These are phyloP conservation scores for Aspergillus panamensis DNA, from an alignment of 495 filamentous ascomycete genomes.

Conservation along the genomic window DNA sequence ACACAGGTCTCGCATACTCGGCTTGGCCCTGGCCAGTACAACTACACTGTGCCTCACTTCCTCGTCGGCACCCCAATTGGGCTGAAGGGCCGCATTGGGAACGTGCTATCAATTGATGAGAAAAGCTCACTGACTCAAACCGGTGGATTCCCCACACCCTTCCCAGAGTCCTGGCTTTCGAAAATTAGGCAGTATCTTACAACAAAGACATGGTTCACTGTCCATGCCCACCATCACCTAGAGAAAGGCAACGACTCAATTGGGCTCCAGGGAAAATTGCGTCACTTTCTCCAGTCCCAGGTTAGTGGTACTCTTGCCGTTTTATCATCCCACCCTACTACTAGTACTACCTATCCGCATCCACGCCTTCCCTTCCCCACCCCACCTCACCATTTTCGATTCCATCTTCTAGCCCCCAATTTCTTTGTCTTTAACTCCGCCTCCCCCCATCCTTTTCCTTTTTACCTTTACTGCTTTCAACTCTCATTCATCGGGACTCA, in stretches of 20 bases:
- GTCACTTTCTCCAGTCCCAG: slow-evolving; percentile 16
- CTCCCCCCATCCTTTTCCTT: background rate
- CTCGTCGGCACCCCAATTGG: slow-evolving; percentile 9
- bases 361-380: background rate
- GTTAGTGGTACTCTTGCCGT: background rate
- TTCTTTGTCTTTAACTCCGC: background rate
- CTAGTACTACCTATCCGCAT: too few species aligned
- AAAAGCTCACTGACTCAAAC: background rate
- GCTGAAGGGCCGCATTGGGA: slow-evolving; percentile 2
- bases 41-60: slow-evolving; percentile 10
- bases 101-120: slow-evolving; percentile 7
- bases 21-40: slow-evolving; percentile 5
- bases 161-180: background rate
- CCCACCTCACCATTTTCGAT: background rate
- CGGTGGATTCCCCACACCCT: background rate
- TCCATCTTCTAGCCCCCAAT: background rate
- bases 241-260: slow-evolving; percentile 18
- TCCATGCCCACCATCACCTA: slow-evolving; percentile 18
- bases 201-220: slow-evolving; percentile 20
- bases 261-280: slow-evolving; percentile 18
- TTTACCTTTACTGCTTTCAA: background rate
- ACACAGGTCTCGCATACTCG: slow-evolving; percentile 11
- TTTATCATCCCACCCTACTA: too few species aligned
- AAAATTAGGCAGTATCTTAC: background rate
- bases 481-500: background rate